Base-by-base conservation (phyloP, 345 rosid species). In the Salix koriyanagi region DNA sequence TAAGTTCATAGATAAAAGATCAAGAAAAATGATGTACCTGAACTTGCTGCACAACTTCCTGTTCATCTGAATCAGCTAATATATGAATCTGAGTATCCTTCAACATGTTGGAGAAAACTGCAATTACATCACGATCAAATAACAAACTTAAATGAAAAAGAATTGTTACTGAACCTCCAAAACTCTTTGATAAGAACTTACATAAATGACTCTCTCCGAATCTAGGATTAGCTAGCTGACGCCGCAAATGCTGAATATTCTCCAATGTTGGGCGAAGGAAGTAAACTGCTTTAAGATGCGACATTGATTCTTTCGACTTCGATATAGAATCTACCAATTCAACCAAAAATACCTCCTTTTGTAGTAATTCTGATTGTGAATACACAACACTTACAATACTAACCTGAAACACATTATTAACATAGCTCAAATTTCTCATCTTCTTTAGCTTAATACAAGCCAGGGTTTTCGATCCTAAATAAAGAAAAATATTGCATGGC, bases 21-120 rank as follows among this genome's bases (percentile, higher is more conserved):
- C 9, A 54, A 54, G n/a, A 8, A 8, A 54, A 54, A 19, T 19
- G 25, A 54, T 54, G 75, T 80, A 91, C 99, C 98, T 96, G 98
- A 81, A 96, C 95, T 88, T 93, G 99, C 75, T 91, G 94, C 60
- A 90, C 99, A 84, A 83, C 93, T 83, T 96, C 98, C n/a, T 88
- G 96, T 78, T 93, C 99, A 79, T 96, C 99, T 2, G 99, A 96
- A 87, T 96, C 99, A 9, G 98, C 99, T 83, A 96, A 82, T 76
- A 90, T 84, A 86, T 96, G 99, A 88, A 96, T 91, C 87, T 92
- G 98, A 25, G 99, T 96, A 81, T 96, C 99, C 87, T 93, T 96
- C 86, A 96, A 86, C 78, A 96, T 84, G 78, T 93, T 96, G 65
- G 99, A 92, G 91, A 96, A 96, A 90, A 91, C 99, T 96, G 89